A percentile compares a stretch with the other conserved stretches of the same genome.
Conservation (phyloP, 192 early-diverging fungal genomes). For the Obelidium mucronatum region DNA sequence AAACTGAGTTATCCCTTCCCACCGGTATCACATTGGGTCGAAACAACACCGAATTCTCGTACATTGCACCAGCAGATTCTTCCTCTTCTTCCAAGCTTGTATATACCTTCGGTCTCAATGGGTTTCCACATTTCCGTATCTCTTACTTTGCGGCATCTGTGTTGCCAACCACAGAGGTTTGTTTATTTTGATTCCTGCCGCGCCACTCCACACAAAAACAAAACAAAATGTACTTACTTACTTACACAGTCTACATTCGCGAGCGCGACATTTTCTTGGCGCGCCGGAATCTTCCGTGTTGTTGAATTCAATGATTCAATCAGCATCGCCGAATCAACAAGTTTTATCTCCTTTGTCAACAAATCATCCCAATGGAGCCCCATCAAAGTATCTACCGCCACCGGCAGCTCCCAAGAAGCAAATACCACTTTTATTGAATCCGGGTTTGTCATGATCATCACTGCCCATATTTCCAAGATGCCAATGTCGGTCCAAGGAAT, state of each 20-base stretch:
- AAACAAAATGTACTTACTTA: no score
- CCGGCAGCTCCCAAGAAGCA: not conserved
- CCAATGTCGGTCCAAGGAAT: not conserved
- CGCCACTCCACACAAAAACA: not conserved
- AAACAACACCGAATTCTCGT: not conserved
- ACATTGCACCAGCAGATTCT: not conserved
- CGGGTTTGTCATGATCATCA: not conserved
- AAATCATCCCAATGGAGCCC: not conserved
- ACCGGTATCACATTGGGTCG: not conserved
- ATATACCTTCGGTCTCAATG: not conserved
- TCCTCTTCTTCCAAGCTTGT: not conserved
- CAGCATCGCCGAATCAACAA: not conserved
- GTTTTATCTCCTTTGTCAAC: not conserved
- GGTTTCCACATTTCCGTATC: slow-evolving; percentile 3
- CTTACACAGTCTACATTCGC: not conserved
- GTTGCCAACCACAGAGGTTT: not conserved
- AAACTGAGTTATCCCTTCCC: not conserved
- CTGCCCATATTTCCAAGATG: not conserved
- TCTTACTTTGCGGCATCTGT: not conserved
- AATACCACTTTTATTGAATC: not conserved
- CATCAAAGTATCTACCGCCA: not conserved
- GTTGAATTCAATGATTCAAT: not conserved
- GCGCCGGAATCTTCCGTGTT: not conserved
- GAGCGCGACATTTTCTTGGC: not conserved
- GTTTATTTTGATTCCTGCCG: not conserved